Evolutionary conservation across 371 early-diverging fungal species (phyloP), one percentile per base, ranked within the genome.

Genomic region (Mortierella sp.): DNA sequence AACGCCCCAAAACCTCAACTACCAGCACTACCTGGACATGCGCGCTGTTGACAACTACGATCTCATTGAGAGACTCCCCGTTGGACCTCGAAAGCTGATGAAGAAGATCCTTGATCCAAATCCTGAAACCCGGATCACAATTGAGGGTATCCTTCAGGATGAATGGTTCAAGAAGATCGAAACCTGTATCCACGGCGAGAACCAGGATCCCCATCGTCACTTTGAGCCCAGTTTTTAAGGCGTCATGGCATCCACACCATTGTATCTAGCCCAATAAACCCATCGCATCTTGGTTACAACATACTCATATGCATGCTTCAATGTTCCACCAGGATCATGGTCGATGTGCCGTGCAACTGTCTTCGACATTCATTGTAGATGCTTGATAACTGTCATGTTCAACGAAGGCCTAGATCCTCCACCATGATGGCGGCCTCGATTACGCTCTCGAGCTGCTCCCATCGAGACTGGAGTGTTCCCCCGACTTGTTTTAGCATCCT

Each of bases 21-120:
- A 85, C 73, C 59, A 78, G 66, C 79, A 87, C 65, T 88, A 74
- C 72, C 58, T 93, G 46, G 83, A 83, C 60, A 72, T 84, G 67
- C 65, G 82, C 73, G 68, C 80, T 39, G 49, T 66, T 19, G 83
- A 81, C 41, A 71, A 71, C 28, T 92, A 87, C 58, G 84, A 86
- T 57, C 86, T 88, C 28, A 85, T 93, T 74, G 82, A 84, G 55
- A 82, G 80, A 30, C 82, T 92, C 31, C 79, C 85, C 39, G 60
- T 76, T 30, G 84, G 84, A 3, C 73, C 84, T 19, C 71, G 87
- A 34, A 80, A 82, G 13, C 74, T 93, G 43, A 79, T 92, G 66
- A 91, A 92, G 72, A 72, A 81, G 21, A 93, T 98, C 68, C 81
- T 98, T 31, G 91, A 95, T 49, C 95, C 96, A 6, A 87, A 93